phyloP scores from a whole-genome alignment of 371 early-diverging fungal genomes.

The Smittium mucronatum region DNA sequence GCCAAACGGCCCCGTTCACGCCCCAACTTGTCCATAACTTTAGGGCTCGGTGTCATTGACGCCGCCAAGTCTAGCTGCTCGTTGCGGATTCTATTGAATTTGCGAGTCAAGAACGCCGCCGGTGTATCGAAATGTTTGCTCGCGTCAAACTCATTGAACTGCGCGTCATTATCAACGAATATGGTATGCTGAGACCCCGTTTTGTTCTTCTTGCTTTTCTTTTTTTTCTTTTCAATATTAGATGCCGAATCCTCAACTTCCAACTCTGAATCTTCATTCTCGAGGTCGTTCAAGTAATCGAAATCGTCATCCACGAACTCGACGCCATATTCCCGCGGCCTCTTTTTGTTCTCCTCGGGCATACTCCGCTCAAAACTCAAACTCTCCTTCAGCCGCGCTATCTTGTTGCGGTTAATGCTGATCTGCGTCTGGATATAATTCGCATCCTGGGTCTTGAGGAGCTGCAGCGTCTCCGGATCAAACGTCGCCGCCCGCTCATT shows the following conservation, averaged over 20 bases:
- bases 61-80: constrained; percentile 40
- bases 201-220: constrained; percentile 25
- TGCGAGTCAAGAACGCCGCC: constrained; percentile 65
- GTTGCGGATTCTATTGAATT: constrained; percentile 60
- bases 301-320: constrained; percentile 34
- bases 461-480: constrained; percentile 58
- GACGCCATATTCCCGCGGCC: too few species aligned
- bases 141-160: constrained; percentile 49
- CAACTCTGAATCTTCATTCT: constrained; percentile 25
- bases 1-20: constrained; percentile 41
- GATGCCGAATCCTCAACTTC: too few species aligned
- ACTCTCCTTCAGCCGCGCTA: constrained; percentile 48
- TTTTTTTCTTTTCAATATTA: too few species aligned
- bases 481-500: constrained; percentile 57
- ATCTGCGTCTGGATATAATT: constrained; percentile 69
- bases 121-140: constrained; percentile 67
- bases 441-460: constrained; percentile 85
- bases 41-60: constrained; percentile 23
- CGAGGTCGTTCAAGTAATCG: constrained; percentile 19
- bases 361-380: constrained; percentile 24
- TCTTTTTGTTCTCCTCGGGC: too few species aligned
- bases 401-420: constrained; percentile 63
- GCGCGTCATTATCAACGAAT: constrained; percentile 72
- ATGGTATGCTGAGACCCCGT: constrained; percentile 46
- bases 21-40: constrained; percentile 16